Base-by-base conservation (phyloP, 495 filamentous ascomycete genomes). In the Durotheca rogersii region DNA sequence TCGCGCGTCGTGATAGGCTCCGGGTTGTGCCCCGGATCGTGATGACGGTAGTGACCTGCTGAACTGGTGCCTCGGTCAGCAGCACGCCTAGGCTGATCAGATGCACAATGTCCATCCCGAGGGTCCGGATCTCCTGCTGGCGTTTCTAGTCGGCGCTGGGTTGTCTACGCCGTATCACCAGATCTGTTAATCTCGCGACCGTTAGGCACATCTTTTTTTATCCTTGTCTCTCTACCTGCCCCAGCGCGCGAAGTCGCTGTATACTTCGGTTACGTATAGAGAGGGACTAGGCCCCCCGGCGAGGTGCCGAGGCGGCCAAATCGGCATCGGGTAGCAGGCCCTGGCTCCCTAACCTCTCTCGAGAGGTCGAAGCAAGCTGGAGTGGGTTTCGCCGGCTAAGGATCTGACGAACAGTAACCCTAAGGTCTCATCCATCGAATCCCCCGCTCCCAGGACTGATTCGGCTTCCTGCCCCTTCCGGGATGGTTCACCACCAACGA, bases 401-500 rank as follows among this genome's bases (percentile, higher is more conserved):
- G 47, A 31, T 51, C 41, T 38, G 37, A 30, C 31, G 35, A 42
- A 34, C 39, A 16, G 12, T 35, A 35, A n/a, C 20, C 45, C 23
- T 27, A 27, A 9, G 9, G 9, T 27, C 15, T 15, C 30, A 37
- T 21, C 25, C 18, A 56, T 39, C 15, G 6, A 23, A 41, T 41
- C 41, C 41, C 41, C 47, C 47, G 47, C 47, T 42, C 16, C 9
- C 36, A 20, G 1, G 39, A 38, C 35, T 41, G 30, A 31, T 21
- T 43, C 41, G 47, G 53, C 48, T 48, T 53, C 40, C 49, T 53
- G 35, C 43, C 43, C 33, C 27, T 52, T 53, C 7, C 15, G 49
- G n/a, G 55, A 52, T 48, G 49, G 49, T 36, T 35, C 46, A 52
- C 47, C 48, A 27, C 40, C 48, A 50, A 34, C 32, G 45, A 53